Conservation (phyloP, 2,329 filamentous ascomycete genomes). For the Colletotrichum abscissum region DNA sequence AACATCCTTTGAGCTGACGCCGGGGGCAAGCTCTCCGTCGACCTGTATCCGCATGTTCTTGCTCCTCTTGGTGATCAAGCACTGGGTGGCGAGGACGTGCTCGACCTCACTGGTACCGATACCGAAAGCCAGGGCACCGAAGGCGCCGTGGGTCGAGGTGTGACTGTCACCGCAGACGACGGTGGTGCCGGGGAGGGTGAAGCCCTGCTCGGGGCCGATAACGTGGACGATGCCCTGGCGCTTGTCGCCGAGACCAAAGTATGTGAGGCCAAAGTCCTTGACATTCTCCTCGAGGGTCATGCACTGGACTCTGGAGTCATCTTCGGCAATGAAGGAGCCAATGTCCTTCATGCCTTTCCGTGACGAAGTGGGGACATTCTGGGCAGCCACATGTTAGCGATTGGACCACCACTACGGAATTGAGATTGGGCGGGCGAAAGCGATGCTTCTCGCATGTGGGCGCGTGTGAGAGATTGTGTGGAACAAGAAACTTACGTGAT, state of each 20-base stretch:
- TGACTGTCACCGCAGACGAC: constrained; percentile 98
- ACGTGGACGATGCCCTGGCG: constrained; percentile 98
- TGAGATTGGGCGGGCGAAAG: background rate
- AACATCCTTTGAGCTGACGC: constrained; percentile 96
- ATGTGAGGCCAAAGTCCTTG: constrained; percentile 94
- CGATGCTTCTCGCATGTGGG: background rate
- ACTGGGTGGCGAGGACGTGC: constrained; percentile 97
- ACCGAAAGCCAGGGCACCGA: constrained; percentile 93
- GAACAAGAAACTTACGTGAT: constrained; percentile 77
- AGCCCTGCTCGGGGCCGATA: constrained; percentile 97
- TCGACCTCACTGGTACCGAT: constrained; percentile 99
- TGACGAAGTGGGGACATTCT: constrained; percentile 95
- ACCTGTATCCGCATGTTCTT: constrained; percentile 99
- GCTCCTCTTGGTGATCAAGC: constrained; percentile 91
- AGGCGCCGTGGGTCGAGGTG: constrained; percentile 97
- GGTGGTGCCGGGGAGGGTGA: constrained; percentile 96
- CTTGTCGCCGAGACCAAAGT: constrained; percentile 96
- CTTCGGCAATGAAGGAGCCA: constrained; percentile 92
- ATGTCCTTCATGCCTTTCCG: constrained; percentile 95
- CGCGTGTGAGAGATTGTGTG: background rate
- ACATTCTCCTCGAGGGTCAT: constrained; percentile 97
- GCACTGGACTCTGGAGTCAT: constrained; percentile 93
- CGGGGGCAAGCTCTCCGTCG: constrained; percentile 87
- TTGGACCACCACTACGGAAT: background rate
- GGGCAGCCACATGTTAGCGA: constrained; percentile 21